These are phyloP conservation scores for Alternaria gansuensis DNA, from an alignment of 2,329 filamentous ascomycete species.

Conservation along the genomic window DNA sequence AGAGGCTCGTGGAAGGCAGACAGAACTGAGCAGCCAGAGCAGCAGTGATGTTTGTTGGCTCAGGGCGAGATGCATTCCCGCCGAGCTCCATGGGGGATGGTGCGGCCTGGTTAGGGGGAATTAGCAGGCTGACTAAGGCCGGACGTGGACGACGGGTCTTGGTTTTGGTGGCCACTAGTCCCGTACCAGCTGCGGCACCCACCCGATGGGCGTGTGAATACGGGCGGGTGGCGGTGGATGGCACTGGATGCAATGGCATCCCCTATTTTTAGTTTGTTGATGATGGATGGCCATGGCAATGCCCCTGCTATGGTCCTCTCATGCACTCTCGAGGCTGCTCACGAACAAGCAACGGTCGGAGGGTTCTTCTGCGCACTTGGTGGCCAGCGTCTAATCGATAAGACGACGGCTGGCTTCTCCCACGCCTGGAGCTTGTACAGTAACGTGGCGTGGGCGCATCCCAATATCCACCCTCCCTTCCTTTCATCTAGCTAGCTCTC, in stretches of 20 bases:
- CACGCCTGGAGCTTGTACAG: slow-evolving; percentile 3
- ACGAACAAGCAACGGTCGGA: slow-evolving; percentile 9
- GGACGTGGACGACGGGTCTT: slow-evolving; percentile 28
- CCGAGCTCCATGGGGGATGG: slow-evolving; percentile 31
- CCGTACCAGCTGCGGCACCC: slow-evolving; percentile 24
- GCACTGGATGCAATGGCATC: slow-evolving; percentile 19
- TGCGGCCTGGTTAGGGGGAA: slow-evolving; percentile 23
- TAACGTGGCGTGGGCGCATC: slow-evolving; percentile 10
- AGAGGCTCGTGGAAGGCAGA: slow-evolving; percentile 23
- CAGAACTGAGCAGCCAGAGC: slow-evolving; percentile 21
- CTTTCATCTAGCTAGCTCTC: slow-evolving; percentile 19
- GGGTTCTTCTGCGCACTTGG: background rate
- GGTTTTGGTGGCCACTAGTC: slow-evolving; percentile 32
- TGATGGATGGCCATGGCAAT: slow-evolving; percentile 14
- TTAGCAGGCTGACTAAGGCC: slow-evolving; percentile 21
- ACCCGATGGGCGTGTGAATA: slow-evolving; percentile 32
- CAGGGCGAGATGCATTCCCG: slow-evolving; percentile 35
- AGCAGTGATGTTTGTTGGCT: slow-evolving; percentile 30
- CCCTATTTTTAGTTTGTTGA: slow-evolving; percentile 34
- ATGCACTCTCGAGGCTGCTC: background rate
- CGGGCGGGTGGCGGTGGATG: slow-evolving; percentile 35
- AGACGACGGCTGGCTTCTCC: slow-evolving; percentile 6
- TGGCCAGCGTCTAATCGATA: slow-evolving; percentile 15
- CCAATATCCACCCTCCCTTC: slow-evolving; percentile 15
- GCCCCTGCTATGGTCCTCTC: background rate